Conservation (phyloP, 2,329 filamentous ascomycete genomes). For the Diaporthe vexans region DNA sequence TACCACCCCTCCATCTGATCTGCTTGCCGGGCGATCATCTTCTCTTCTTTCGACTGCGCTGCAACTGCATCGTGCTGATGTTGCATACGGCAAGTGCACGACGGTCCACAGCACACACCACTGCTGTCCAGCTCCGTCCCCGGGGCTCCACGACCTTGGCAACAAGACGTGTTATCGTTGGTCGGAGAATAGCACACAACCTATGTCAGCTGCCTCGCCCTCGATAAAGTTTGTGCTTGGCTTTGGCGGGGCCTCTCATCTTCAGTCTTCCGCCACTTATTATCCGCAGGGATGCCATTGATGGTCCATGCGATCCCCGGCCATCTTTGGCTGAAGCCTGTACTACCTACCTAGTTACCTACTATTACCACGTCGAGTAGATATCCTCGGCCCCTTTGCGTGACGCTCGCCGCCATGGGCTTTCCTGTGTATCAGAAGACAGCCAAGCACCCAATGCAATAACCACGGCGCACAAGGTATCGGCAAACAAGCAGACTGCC, state of each 20-base stretch:
- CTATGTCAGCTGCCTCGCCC: background rate
- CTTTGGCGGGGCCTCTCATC: constrained; percentile 28
- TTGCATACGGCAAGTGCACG: background rate
- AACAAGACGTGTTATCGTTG: background rate
- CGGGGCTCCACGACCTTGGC: constrained; percentile 10
- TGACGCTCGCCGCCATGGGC: background rate
- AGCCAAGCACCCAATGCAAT: constrained; percentile 29
- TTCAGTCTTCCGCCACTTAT: background rate
- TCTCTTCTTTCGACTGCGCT: constrained; percentile 13
- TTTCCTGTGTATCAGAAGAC: background rate
- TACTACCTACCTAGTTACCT: too few relatives aligned
- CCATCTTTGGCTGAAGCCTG: constrained; percentile 23
- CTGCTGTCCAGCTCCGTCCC: background rate
- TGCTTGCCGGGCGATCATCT: constrained; percentile 19
- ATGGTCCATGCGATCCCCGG: constrained; percentile 7
- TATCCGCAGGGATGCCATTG: background rate
- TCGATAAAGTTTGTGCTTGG: constrained; percentile 32
- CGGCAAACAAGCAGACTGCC: constrained; percentile 3
- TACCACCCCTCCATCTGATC: constrained; percentile 25
- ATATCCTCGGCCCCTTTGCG: background rate
- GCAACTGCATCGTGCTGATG: constrained; percentile 1
- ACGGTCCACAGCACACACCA: constrained; percentile 16
- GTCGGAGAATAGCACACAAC: constrained; percentile 11
- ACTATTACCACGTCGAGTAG: background rate
- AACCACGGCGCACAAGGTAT: constrained; percentile 8